These are phyloP conservation scores for Sarcomyxa edulis DNA, from an alignment of 768 basidiomycete species.

Conservation along the genomic window DNA sequence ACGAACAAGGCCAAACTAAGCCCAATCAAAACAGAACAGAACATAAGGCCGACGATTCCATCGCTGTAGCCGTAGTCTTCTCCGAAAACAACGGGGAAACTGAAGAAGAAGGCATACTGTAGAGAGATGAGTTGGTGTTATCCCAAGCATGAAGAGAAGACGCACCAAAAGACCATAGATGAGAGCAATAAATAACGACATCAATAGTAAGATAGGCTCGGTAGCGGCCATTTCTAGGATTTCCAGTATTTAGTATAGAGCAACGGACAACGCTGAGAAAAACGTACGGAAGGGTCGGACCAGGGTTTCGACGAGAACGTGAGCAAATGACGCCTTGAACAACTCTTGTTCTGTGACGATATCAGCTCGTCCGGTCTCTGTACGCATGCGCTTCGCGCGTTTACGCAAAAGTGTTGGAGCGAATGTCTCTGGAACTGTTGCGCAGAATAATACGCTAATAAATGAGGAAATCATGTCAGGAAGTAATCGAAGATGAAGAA, in stretches of 20 bases:
- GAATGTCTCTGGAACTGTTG: constrained; percentile 40
- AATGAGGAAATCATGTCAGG: not conserved
- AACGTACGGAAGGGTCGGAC: constrained; percentile 37
- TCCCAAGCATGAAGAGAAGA: constrained; percentile 26
- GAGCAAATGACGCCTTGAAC: constrained; percentile 24
- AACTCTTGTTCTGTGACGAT: constrained; percentile 38
- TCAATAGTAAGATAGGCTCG: constrained; percentile 40
- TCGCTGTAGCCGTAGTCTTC: constrained; percentile 29
- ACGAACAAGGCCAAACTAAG: constrained; percentile 25
- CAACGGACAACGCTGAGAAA: no score
- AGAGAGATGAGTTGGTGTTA: constrained; percentile 21
- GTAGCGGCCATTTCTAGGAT: constrained; percentile 34
- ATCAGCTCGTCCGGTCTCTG: constrained; percentile 26
- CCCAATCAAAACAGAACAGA: constrained; percentile 34
- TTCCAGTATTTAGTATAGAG: constrained; percentile 12
- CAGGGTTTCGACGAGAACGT: constrained; percentile 33
- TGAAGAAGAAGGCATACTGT: constrained; percentile 7
- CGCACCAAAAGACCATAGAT: constrained; percentile 37
- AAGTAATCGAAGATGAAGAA: not conserved
- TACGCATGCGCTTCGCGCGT: constrained; percentile 31
- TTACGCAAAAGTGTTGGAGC: constrained; percentile 35
- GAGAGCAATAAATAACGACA: constrained; percentile 39
- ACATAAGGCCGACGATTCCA: constrained; percentile 31
- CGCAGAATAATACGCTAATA: constrained; percentile 11
- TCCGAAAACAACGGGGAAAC: constrained; percentile 31